These are phyloP conservation scores for Salix purpurea DNA, from an alignment of 345 rosid genomes.

Conservation along the genomic window DNA sequence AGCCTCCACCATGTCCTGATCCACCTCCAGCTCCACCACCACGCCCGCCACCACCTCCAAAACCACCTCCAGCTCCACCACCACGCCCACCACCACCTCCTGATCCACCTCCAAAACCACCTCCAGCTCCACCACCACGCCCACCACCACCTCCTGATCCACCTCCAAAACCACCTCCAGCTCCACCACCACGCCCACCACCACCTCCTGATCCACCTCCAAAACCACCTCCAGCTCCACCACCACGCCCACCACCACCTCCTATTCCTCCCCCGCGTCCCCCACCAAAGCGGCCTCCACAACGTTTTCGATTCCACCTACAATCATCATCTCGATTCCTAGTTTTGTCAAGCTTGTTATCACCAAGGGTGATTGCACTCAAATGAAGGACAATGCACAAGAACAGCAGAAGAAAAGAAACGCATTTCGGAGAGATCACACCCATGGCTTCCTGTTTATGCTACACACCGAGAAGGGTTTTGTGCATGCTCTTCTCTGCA, in stretches of 20 bases:
- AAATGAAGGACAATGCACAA: slow-evolving; percentile 25
- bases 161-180: background rate
- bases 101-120: background rate
- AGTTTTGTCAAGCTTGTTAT: slow-evolving; percentile 23
- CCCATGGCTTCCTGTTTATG: background rate
- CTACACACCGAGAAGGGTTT: no score
- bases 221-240: background rate
- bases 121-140: background rate
- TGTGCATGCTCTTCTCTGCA: background rate
- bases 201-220: no score
- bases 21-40: slow-evolving; percentile 4
- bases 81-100: slow-evolving; percentile 34
- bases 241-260: background rate
- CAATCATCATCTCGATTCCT: slow-evolving; percentile 18
- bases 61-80: background rate
- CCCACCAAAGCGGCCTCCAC: slow-evolving; percentile 20
- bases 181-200: background rate
- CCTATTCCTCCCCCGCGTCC: slow-evolving; percentile 9
- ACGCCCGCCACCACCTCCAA: background rate
- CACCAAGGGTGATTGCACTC: slow-evolving; percentile 16
- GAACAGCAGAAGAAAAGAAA: slow-evolving; percentile 25
- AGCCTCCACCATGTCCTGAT: background rate
- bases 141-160: background rate
- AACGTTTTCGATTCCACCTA: slow-evolving; percentile 24
- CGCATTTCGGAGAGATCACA: slow-evolving; percentile 22